Base-by-base conservation (phyloP, 352 stramenopile species). In the Phytopythium cucurbitacearum region DNA sequence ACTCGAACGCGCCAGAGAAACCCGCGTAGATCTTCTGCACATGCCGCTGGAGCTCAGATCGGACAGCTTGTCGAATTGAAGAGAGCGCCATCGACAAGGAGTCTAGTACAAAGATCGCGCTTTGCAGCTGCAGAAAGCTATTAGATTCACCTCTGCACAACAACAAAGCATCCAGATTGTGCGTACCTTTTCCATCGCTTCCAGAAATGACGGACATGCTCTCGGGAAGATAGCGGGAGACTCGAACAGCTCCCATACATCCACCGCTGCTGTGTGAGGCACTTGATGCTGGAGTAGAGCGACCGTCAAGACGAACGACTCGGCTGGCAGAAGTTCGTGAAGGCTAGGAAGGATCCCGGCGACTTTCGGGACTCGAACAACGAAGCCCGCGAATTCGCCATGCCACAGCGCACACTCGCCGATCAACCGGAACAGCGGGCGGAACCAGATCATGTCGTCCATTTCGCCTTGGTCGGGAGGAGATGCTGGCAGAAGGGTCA, bases 401-500 rank as follows among this genome's bases (percentile, higher is more conserved):
- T 78, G 67, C 72, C 72, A 85, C n/a, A 85, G 40, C 7, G 69
- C 71, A 53, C 72, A 81, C 46, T 80, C 69, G 1, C 62, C 66
- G 0, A 87, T 11, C 15, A 87, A 56, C 10, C 76, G 76, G 47
- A 87, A 50, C 48, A 87, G 49, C 7, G 68, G 68, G 8, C 60
- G 41, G 11, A 77, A 56, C 68, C 73, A 85, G 39, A 58, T 48
- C 40, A 61, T 59, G 39, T 52, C 32, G 13, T 56, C 43, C 10
- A 50, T 43, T n/a, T 40, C 35, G 32, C 41, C 59, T 12, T 51
- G 40, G 16, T 33, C 37, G 6, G 33, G 36, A 13, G 21, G 35
- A 35, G 34, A 35, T 35, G 59, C 8, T 7, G 76, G 69, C 13
- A 87, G 32, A 33, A 84, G 59, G 16, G 65, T 56, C 7, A 85